Percentiles rank a stretch among this genome's conserved stretches.
Conservation (phyloP, 2,329 filamentous ascomycete species). For the Cladosporium sp. region DNA sequence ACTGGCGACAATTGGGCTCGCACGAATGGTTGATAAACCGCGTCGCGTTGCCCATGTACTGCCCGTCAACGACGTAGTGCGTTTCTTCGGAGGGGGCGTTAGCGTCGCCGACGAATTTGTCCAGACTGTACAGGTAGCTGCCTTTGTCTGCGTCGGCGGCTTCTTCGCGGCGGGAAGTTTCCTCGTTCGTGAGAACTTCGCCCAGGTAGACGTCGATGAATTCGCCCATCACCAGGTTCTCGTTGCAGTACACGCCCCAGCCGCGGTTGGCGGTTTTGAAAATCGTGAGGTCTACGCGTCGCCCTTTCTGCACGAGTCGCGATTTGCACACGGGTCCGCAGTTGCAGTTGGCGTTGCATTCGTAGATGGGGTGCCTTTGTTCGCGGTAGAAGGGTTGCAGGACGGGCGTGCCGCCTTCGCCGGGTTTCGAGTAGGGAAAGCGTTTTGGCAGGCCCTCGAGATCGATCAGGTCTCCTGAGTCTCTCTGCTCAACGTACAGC, state of each 20-base stretch:
- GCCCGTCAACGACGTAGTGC: slow-evolving; percentile 55
- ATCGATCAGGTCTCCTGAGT: slow-evolving; percentile 18
- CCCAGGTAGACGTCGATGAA: slow-evolving; percentile 79
- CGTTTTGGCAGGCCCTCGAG: slow-evolving; percentile 39
- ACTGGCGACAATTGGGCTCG: slow-evolving; percentile 73
- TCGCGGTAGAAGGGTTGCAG: slow-evolving; percentile 39
- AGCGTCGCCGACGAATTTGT: slow-evolving; percentile 63
- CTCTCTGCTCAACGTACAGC: slow-evolving; percentile 16
- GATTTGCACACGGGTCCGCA: slow-evolving; percentile 68
- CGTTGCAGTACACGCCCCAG: slow-evolving; percentile 68
- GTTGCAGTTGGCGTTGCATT: slow-evolving; percentile 69
- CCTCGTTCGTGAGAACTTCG: slow-evolving; percentile 45
- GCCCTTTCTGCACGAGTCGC: slow-evolving; percentile 69
- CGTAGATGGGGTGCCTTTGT: slow-evolving; percentile 59
- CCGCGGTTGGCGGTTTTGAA: slow-evolving; percentile 72
- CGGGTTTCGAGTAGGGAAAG: slow-evolving; percentile 57
- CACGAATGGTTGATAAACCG: slow-evolving; percentile 83
- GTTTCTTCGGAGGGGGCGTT: slow-evolving; percentile 34
- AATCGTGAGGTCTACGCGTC: slow-evolving; percentile 68
- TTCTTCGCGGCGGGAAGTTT: slow-evolving; percentile 63
- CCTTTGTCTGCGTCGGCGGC: slow-evolving; percentile 59
- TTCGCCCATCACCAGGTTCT: slow-evolving; percentile 65
- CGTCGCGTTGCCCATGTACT: slow-evolving; percentile 73
- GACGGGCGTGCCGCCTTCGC: slow-evolving; percentile 19
- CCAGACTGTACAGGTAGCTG: slow-evolving; percentile 74